Evolutionary conservation across 1,284 basidiomycete genomes (phyloP), one percentile per base, ranked within the genome.

Genomic region (Athelia sp.): DNA sequence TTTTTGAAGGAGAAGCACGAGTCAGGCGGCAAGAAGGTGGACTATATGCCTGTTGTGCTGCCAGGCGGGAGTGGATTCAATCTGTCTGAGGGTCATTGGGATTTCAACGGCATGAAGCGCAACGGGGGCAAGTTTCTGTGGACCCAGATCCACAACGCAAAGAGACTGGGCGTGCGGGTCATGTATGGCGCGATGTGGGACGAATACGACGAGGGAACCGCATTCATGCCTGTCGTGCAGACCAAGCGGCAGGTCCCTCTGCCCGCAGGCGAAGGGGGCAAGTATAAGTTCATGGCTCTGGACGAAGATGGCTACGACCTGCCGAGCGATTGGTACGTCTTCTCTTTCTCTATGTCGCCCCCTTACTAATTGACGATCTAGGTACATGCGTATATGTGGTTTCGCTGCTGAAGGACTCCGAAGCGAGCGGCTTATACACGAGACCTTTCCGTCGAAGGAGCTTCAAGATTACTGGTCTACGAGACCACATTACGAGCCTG

Each of bases 171-270:
- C 11, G 81, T 79, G 14, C 72, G 79, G n/a, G 82, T 69, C 2
- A 75, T 89, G 47, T 89, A 89, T 54, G 84, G 83, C 19, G 87
- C 86, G 8, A 90, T 89, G 87, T 90, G 87, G 86, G 88, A 90
- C 56, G 87, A 88, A 84, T 90, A 90, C 54, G 87, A 90, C 56
- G 86, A 89, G 67, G 87, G 87, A 24, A 90, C 87, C 0, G 85
- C 81, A 2, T 79, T 85, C 55, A 73, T 90, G 68, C 87, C 87
- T 3, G 75, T 81, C 19, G 78, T 87, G 1, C 64, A 78, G 44
- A 69, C 75, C 51, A 79, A 79, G 52, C 68, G 74, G 17, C 68
- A 76, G 49, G 66, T 87, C 1, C 87, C 87, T 15, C 68, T 72
- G 46, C 76, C 76, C 21, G 4, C 6, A 4, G 26, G 26, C 4